A percentile compares a stretch with the other conserved stretches of the same genome.
These are phyloP conservation scores for Kazachstania psychrophila DNA, from an alignment of 805 yeast genomes.

Conservation along the genomic window DNA sequence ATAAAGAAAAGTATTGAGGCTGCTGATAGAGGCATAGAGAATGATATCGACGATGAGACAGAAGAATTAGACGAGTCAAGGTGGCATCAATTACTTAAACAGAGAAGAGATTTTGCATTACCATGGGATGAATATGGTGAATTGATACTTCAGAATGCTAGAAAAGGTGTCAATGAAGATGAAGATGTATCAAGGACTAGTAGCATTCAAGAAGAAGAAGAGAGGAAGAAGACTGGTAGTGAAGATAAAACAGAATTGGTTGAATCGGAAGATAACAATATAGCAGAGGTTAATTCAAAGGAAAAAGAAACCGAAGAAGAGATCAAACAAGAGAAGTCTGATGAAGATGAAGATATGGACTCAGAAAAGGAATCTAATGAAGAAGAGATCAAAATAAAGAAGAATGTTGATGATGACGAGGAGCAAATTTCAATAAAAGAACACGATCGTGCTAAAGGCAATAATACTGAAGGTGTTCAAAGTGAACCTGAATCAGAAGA, in stretches of 20 bases:
- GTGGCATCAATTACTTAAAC: constrained; percentile 2
- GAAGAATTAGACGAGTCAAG: constrained; percentile 1
- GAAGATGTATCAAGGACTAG: not conserved
- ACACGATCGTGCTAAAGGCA: no score
- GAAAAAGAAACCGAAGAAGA: no score
- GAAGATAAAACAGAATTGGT: not conserved
- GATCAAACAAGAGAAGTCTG: not conserved
- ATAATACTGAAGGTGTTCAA: no score
- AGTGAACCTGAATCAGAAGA: not conserved
- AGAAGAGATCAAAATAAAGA: not conserved
- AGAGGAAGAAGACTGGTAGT: constrained; percentile 1
- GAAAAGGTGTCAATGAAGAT: constrained; percentile 3
- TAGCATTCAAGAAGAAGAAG: not conserved
- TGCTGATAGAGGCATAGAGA: not conserved
- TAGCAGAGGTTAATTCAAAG: no score
- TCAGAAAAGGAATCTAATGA: not conserved
- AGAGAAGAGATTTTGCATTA: constrained; percentile 29
- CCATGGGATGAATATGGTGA: constrained; percentile 41
- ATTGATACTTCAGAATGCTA: constrained; percentile 33
- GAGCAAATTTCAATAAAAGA: no score
- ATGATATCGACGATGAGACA: constrained; percentile 1
- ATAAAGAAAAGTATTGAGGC: not conserved
- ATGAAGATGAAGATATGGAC: not conserved
- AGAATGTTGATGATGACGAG: no score
- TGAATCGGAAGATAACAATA: not conserved